Base-by-base conservation (phyloP, 345 rosid genomes). In the Dovyalis caffra region DNA sequence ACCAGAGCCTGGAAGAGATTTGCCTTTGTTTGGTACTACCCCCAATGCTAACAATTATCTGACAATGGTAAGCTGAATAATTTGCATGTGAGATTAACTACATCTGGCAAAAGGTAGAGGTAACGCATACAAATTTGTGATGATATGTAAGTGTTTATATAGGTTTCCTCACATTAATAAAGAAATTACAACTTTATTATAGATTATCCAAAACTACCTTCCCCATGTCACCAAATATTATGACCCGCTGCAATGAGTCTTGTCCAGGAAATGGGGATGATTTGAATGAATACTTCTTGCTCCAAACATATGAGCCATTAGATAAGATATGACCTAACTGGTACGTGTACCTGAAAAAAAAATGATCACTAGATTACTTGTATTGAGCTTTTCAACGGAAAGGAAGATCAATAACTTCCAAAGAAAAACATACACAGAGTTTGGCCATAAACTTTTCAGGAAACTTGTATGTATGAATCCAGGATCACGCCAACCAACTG, bases 231-330 rank as follows among this genome's bases (percentile, higher is more conserved):
- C 97, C 97, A 38, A 91, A 92, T 70, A 95, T 80, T 56, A 91
- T 82, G 68, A 95, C 88, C 47, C 88, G 89, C 76, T 95, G 99
- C 71, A 91, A 76, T 0, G 97, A 92, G 78, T 92, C 87, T 80
- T 95, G 97, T 74, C 99, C 97, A 33, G 97, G 99, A 84, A 71
- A 92, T 66, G 99, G 97, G 18, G 97, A 86, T 33, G 95, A 85
- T 76, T 77, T 83, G 56, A 92, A 92, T 6, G 91, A 79, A 79
- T 87, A 91, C 2, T 26, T 83, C 87, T 92, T 90, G 84, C 97
- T 88, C 92, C 88, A 88, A 51, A 86, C 45, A 8, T 69, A 69
- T 0, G 86, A 78, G 4, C 89, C 88, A 69, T 85, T 76, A 1
- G 45, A 35, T 72, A 90, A 81, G 57, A 56, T 82, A 84, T 92